Base-by-base conservation (phyloP, 2,329 filamentous ascomycete species). In the Polytolypa hystricis region DNA sequence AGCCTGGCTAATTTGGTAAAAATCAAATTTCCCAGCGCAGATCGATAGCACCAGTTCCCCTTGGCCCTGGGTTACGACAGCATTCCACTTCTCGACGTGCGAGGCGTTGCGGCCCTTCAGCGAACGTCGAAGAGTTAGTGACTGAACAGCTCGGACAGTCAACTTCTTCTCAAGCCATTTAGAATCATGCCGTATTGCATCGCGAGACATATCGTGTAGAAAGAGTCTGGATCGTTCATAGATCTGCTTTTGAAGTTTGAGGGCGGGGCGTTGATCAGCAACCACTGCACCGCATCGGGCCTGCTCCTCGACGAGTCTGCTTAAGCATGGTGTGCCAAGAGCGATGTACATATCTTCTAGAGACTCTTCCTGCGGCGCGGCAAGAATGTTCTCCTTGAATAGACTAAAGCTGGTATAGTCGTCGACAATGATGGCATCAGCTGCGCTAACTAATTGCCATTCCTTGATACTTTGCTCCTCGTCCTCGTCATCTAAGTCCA, bases 121-220 rank as follows among this genome's bases (percentile, higher is more conserved):
- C n/a, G 79, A 81, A 42, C 83, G 77, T 16, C 80, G 77, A 26
- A 94, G 71, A 4, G 79, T 76, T 35, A 98, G 79, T 1, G 79
- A 80, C 16, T 78, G 77, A 7, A 95, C 87, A 37, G 81, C 73
- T 45, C 82, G 71, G 2, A 98, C 84, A 0, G 66, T 69, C 10
- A 98, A 64, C 46, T 93, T 82, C 53, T 84, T 83, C 50, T 93
- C 85, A 8, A 98, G 67, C 91, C 91, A 98, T 48, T 81, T 84
- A 5, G 77, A 73, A 55, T 96, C 87, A 51, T 91, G 84, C 47
- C 81, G 81, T 52, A 98, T 78, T n/a, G 72, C 69, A 41, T 93
- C 83, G 4, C 73, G 68, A 23, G 78, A 73, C 53, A 89, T 81
- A 50, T 84, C 87, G 52, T 95, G 81, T 18, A 98, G 66, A 57